A percentile compares a stretch with the other conserved stretches of the same genome.
Conservation (phyloP, 2,329 filamentous ascomycete species). For the Stenocarpella maydis region DNA sequence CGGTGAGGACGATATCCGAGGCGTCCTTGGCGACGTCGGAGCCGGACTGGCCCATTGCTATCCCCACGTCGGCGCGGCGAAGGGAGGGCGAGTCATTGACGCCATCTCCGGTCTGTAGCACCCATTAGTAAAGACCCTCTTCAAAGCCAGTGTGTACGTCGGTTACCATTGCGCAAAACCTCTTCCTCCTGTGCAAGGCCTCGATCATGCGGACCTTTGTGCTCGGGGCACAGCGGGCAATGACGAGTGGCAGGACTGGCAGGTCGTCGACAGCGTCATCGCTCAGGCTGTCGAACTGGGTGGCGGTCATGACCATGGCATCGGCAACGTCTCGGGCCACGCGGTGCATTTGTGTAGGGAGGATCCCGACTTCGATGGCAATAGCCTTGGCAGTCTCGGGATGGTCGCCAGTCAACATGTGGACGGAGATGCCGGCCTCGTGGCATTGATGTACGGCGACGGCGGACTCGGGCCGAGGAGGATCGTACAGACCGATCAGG, state of each 20-base stretch:
- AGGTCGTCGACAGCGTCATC: slow-evolving; percentile 70
- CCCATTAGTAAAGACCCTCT: neutral
- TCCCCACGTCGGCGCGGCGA: slow-evolving; percentile 71
- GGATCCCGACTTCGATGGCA: slow-evolving; percentile 51
- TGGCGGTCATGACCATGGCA: slow-evolving; percentile 62
- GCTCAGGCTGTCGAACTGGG: slow-evolving; percentile 68
- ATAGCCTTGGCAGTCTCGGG: slow-evolving; percentile 66
- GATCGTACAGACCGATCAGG: slow-evolving; percentile 75
- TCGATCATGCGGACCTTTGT: slow-evolving; percentile 81
- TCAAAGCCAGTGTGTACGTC: slow-evolving; percentile 28
- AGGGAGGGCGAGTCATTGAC: slow-evolving; percentile 74
- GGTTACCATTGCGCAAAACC: slow-evolving; percentile 63
- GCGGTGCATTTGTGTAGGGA: neutral
- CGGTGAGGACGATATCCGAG: slow-evolving; percentile 72
- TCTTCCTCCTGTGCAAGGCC: slow-evolving; percentile 70
- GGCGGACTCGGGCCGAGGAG: slow-evolving; percentile 70
- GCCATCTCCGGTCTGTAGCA: slow-evolving; percentile 70
- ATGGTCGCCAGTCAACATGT: slow-evolving; percentile 72
- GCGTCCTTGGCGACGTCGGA: slow-evolving; percentile 71
- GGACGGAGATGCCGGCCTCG: slow-evolving; percentile 64
- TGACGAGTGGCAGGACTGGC: slow-evolving; percentile 70
- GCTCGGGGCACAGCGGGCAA: slow-evolving; percentile 74
- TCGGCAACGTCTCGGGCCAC: slow-evolving; percentile 54
- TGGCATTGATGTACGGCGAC: slow-evolving; percentile 63
- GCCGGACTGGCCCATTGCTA: slow-evolving; percentile 68